Percentiles rank a stretch among this genome's conserved stretches.
These are phyloP conservation scores for Bassia scoparia DNA, from an alignment of 148 eudicot genomes.

Conservation along the genomic window DNA sequence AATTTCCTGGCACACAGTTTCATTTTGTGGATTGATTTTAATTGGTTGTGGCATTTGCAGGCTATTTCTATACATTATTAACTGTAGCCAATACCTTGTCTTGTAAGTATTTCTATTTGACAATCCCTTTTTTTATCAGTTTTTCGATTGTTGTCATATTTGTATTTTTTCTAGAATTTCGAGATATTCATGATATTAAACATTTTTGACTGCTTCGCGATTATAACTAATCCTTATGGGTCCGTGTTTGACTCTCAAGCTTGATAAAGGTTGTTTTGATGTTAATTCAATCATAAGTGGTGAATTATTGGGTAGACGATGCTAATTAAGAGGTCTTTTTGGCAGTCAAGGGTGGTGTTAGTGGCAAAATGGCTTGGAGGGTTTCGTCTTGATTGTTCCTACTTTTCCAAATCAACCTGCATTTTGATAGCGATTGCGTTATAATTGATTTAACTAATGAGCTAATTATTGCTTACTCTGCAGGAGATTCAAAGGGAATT, in stretches of 20 bases:
- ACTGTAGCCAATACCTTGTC: too few species aligned
- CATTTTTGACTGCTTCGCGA: background rate
- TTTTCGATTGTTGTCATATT: too few species aligned
- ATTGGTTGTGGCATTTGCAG: too few species aligned
- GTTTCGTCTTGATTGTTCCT: constrained; percentile 29
- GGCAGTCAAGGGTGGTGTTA: constrained; percentile 86
- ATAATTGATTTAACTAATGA: background rate
- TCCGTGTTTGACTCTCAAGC: constrained; percentile 23
- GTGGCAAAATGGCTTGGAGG: constrained; percentile 94
- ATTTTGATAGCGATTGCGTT: background rate
- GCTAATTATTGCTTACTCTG: constrained; percentile 20
- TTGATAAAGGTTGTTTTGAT: constrained; percentile 97
- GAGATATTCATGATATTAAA: background rate
- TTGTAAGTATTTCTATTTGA: too few species aligned
- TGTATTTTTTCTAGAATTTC: background rate
- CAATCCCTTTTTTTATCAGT: too few species aligned
- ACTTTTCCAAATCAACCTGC: background rate
- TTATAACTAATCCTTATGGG: too few species aligned
- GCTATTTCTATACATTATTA: too few species aligned
- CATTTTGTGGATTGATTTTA: too few species aligned
- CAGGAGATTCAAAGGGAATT: constrained; percentile 85
- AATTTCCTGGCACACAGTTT: too few species aligned
- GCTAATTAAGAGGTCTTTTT: constrained; percentile 85
- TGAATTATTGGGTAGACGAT: constrained; percentile 68
- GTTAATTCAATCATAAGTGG: constrained; percentile 89